Base-by-base conservation (phyloP, 306 rosid species). In the Geum urbanum region DNA sequence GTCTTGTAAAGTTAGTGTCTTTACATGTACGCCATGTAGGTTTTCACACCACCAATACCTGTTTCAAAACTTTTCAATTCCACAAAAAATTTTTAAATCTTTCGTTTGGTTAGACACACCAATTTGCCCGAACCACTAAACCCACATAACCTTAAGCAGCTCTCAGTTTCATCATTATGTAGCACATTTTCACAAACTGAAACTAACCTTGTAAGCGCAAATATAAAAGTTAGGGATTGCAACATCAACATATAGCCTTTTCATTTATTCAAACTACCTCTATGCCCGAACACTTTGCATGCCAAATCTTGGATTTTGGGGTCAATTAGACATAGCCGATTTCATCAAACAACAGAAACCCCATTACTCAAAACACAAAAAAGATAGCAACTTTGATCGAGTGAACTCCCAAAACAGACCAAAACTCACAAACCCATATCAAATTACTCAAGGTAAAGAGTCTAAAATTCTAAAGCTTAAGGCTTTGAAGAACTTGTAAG, bases 401-500 rank as follows among this genome's bases (percentile, higher is more conserved):
- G 12, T 16, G 9, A 47, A 55, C 27, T 44, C 54, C 2, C 20
- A 35, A 15, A 70, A 43, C 16, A 35, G 14, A 32, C 45, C 45
- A 55, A 39, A 39, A 61, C 9, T 8, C 27, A 61, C 27, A 61
- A 61, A 61, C 48, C 66, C 15, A 61, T 14, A 70, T 43, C n/a
- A 37, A 44, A 70, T 69, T 40, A 8, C 40, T 18, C 63, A 53
- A 53, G 12, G 8, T 40, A 69, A 20, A 13, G 9, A 69, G 52
- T 13, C 20, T 20, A n/a, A 51, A n/a, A 52, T 13, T 37, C 0
- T 11, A 48, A 8, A 48, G 24, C 47, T 67, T 35, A 16, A 47
- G 72, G 58, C 37, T 66, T 50, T 67, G 40, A 32, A 52, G 19
- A 35, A 67, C 9, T 5, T 66, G 12, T 5, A 67, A 52, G 37